phyloP scores from a whole-genome alignment of 805 yeast species.

The Metschnikowia kunwiensis region DNA sequence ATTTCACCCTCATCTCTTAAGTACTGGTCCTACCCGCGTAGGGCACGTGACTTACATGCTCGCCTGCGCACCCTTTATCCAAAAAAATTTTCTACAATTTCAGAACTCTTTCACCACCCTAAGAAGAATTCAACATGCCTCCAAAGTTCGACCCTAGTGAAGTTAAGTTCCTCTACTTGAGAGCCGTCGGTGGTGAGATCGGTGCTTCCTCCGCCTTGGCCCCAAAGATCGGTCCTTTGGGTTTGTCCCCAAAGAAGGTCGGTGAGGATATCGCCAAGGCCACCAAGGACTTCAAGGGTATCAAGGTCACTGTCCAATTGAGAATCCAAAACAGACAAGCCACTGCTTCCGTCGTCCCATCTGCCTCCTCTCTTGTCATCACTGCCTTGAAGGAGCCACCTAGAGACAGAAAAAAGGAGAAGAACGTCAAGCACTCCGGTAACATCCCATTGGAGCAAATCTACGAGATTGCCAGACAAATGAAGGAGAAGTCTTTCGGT shows the following conservation, averaged over 20 bases:
- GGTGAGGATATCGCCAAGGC: slow-evolving; percentile 99
- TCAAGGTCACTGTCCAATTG: slow-evolving; percentile 97
- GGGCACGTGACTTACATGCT: slow-evolving; percentile 14
- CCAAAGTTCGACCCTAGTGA: slow-evolving; percentile 98
- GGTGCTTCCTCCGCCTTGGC: slow-evolving; percentile 99
- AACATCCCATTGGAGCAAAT: slow-evolving; percentile 96
- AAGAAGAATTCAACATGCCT: slow-evolving; percentile 58
- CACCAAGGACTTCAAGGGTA: slow-evolving; percentile 98
- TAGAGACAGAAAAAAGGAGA: slow-evolving; percentile 99
- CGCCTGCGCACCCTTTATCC: slow-evolving; percentile 13
- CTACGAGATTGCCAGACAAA: slow-evolving; percentile 94
- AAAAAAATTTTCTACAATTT: slow-evolving; percentile 15
- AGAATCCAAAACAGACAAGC: slow-evolving; percentile 99
- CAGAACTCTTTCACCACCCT: slow-evolving; percentile 14
- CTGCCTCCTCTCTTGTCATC: slow-evolving; percentile 98
- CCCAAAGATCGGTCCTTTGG: slow-evolving; percentile 99
- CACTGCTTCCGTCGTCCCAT: slow-evolving; percentile 96
- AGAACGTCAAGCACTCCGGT: slow-evolving; percentile 99
- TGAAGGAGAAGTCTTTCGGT: slow-evolving; percentile 98
- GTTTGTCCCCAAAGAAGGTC: slow-evolving; percentile 99
- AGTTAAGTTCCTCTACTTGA: slow-evolving; percentile 96
- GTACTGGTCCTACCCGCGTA: neutral
- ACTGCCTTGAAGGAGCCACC: slow-evolving; percentile 99
- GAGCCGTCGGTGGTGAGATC: slow-evolving; percentile 99
- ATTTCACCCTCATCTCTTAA: slow-evolving; percentile 5